Evolutionary conservation across 2,329 filamentous ascomycete genomes (phyloP).

Genomic region (Clonostachys rosea): DNA sequence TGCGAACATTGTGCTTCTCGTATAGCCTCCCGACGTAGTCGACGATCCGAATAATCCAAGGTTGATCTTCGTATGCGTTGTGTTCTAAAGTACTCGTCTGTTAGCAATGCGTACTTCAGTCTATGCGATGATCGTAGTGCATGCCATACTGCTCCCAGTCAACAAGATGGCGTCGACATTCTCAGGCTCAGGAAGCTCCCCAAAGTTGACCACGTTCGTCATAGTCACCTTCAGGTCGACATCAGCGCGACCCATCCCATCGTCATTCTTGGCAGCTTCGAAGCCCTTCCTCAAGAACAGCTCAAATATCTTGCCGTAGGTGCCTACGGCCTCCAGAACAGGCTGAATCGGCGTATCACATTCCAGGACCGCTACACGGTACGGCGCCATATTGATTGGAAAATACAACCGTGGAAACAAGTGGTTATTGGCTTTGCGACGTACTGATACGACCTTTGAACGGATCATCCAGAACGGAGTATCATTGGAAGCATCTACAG

Average conservation of each 20-base stretch:
- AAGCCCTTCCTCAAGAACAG: conserved; percentile 16
- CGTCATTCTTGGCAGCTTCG: conserved; percentile 5
- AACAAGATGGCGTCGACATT: conserved; percentile 22
- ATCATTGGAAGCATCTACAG: too few relatives aligned
- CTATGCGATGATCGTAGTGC: too few relatives aligned
- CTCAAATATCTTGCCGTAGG: conserved; percentile 23
- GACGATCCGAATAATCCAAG: conserved; percentile 38
- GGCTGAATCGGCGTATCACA: conserved; percentile 22
- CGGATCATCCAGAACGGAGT: too few relatives aligned
- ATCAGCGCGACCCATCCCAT: conserved; percentile 4
- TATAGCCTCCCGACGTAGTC: conserved; percentile 26
- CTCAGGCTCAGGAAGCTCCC: conserved; percentile 15
- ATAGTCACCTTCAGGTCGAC: conserved; percentile 16
- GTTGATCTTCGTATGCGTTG: conserved; percentile 34
- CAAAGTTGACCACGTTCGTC: conserved; percentile 21
- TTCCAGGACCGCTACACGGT: conserved; percentile 18
- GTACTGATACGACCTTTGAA: too few relatives aligned
- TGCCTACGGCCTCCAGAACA: conserved; percentile 14
- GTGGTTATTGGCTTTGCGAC: too few relatives aligned
- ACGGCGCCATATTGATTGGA: neutral
- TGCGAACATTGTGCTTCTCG: conserved; percentile 27
- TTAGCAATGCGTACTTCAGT: neutral
- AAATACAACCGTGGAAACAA: too few relatives aligned
- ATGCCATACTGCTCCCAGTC: conserved; percentile 21
- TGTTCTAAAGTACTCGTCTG: conserved; percentile 7